Base-by-base conservation (phyloP, 768 basidiomycete species). In the Cubamyces sp. region DNA sequence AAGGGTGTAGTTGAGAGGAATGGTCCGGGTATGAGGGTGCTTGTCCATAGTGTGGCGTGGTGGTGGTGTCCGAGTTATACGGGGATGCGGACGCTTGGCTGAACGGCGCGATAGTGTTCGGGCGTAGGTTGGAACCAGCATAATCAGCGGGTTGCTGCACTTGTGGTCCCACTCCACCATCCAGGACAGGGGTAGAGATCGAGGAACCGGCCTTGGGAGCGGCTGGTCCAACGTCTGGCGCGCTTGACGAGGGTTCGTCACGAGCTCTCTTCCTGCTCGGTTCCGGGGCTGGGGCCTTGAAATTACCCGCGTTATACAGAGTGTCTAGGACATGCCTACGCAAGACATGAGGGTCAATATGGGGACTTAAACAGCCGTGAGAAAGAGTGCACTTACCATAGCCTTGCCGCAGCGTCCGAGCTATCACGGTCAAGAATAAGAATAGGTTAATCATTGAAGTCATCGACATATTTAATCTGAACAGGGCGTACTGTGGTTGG, bases 401-500 rank as follows among this genome's bases (percentile, higher is more conserved):
- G 23, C 25, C 64, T 54, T 41, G 54, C 54, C 61, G 57, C 42
- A 6, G 43, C 19, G 19, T 12, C 23, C 7, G 30, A 39, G 47
- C 53, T 60, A 51, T 34, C 1, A 1, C 34, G 11, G 11, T 34
- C 6, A 34, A 39, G 23, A 12, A 1, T 1, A 8, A 16, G 15
- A 3, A 45, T 37, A 25, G 14, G 3, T 3, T 30, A 8, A 30
- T 30, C 1, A 11, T 5, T 34, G n/a, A 11, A 34, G 34, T 34
- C 28, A 8, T 30, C 28, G 8, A 30, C 28, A 30, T 8, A 34
- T 6, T 5, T 5, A 11, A 11, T 34, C 9, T 34, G 19, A 14
- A 5, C 21, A 3, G 18, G n/a, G 60, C 62, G 5, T 34, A 70
- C 69, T 47, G 28, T 2, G 28, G n/a, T 39, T 66, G 60, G 3